Evolutionary conservation across 139 green algal genomes (phyloP), one percentile per base, ranked within the genome.

Genomic region (Tetradesmus obliquus): DNA sequence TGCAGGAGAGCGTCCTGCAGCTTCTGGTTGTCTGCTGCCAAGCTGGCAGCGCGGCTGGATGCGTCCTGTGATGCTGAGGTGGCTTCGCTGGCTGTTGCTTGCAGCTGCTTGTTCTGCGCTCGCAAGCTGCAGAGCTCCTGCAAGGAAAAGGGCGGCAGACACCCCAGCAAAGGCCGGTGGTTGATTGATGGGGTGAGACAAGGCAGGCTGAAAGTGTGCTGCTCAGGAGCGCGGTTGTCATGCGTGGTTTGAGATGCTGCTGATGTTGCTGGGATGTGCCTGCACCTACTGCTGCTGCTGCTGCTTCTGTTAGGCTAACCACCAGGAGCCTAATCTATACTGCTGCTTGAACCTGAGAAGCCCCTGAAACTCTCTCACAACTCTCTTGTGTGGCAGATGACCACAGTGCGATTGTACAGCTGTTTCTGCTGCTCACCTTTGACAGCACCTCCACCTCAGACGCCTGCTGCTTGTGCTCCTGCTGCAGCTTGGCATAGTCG

Each of bases 401-500:
- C 32, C 32, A 45, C 32, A 45, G 32, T 45, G 32, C 32, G 32
- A 45, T 45, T 45, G 32, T 45, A 45, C 32, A 45, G 32, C 32
- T 45, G 32, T 45, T 45, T 45, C 66, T 76, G 66, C 15, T 55
- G 13, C 72, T 22, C 74, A 91, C 87, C 87, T 86, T 72, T 20
- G 74, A 91, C 15, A 91, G 20, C 13, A 84, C 87, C 19, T 86
- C 74, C 17, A 87, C 22, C 19, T 91, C 76, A 22, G 55, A 54
- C 22, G 60, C 10, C 58, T 91, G 76, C 88, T 91, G 88, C 88
- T 91, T 91, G 53, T 69, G 55, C 17, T 81, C 80, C 24, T 81
- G n/a, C 55, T 92, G 83, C 10, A 87, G 45, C 20, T 57, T 54
- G 8, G 24, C 12, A 57, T 82, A 66, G 1, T 90, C 83, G 45